Base-by-base conservation (phyloP, 331 rosid species). In the Arachis monticola region DNA sequence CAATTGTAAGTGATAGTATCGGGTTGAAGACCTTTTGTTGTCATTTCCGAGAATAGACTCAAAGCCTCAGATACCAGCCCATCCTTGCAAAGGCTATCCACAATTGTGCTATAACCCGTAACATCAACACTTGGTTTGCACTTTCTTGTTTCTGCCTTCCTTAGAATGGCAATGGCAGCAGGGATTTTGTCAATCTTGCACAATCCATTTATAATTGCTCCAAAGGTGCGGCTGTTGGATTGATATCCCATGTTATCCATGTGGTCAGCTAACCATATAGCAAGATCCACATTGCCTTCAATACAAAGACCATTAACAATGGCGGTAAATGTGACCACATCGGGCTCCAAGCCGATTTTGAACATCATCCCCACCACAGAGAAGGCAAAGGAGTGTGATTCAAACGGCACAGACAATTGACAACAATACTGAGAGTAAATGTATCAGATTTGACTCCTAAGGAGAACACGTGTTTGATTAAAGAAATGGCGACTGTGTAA, bases 101-200 rank as follows among this genome's bases (percentile, higher is more conserved):
- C 1, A 50, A 50, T 50, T 9, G 17, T 10, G 56, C 10, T 50
- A n/a, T 50, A 50, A 50, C 5, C 13, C 14, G 12, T 5, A 50
- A 11, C 56, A 50, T 50, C 56, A 47, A 10, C 51, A 0, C 51
- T 10, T 8, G 51, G 11, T 10, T 10, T 10, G 44, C 65, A 60
- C 9, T 17, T 44, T 65, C 4, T 44, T 22, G n/a, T 64, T 10
- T 32, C 38, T 60, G 68, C 42, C 64, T 65, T 53, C 46, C 7
- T 40, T 17, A 75, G 72, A 1, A 10, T 52, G 5, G 8, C 6
- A 5, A 50, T 13, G 40, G 78, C 78, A 13, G 17, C 78, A 27
- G 13, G 44, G 0, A 60, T 55, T 13, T 55, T 66, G 2, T 57
- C 75, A 0, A 47, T 12, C 70, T 66, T 66, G 10, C 80, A 66